phyloP scores from a whole-genome alignment of 164 flowering plant genomes.

The Litsea cubeba region DNA sequence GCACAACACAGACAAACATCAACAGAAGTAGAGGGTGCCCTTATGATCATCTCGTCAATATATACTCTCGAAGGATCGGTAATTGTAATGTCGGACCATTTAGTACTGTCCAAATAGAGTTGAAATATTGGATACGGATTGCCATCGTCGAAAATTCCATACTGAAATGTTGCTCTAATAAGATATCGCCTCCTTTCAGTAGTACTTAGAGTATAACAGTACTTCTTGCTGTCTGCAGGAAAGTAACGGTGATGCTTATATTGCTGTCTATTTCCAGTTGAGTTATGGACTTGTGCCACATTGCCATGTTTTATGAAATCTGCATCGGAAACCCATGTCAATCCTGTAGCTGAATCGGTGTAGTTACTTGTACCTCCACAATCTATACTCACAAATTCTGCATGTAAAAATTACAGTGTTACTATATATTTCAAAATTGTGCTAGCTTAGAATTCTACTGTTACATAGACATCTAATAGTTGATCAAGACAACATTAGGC shows the following conservation, averaged over 20 bases:
- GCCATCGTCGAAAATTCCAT: constrained; percentile 47
- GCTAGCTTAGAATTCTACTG: background rate
- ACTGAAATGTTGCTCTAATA: constrained; percentile 77
- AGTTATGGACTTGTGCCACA: constrained; percentile 26
- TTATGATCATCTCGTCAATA: constrained; percentile 73
- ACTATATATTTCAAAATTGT: background rate
- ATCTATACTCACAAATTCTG: constrained; percentile 91
- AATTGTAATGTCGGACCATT: constrained; percentile 70
- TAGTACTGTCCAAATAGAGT: constrained; percentile 78
- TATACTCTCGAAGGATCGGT: constrained; percentile 57
- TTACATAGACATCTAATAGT: background rate
- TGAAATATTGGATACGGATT: constrained; percentile 70
- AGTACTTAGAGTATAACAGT: constrained; percentile 67
- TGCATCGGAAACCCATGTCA: constrained; percentile 66
- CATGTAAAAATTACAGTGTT: constrained; percentile 12
- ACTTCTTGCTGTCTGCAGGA: constrained; percentile 66
- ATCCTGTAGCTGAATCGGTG: constrained; percentile 63
- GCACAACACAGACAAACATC: constrained; percentile 87
- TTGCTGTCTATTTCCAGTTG: constrained; percentile 33
- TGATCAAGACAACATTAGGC: background rate
- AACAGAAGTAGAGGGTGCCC: constrained; percentile 62
- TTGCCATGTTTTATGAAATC: constrained; percentile 43
- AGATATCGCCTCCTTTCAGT: constrained; percentile 66
- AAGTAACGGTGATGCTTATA: constrained; percentile 65
- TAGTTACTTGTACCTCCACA: constrained; percentile 74